A percentile compares a stretch with the other conserved stretches of the same genome.
Evolutionary conservation across 129 eudicot species (phyloP).

Genomic region (Flaveria trinervia): DNA sequence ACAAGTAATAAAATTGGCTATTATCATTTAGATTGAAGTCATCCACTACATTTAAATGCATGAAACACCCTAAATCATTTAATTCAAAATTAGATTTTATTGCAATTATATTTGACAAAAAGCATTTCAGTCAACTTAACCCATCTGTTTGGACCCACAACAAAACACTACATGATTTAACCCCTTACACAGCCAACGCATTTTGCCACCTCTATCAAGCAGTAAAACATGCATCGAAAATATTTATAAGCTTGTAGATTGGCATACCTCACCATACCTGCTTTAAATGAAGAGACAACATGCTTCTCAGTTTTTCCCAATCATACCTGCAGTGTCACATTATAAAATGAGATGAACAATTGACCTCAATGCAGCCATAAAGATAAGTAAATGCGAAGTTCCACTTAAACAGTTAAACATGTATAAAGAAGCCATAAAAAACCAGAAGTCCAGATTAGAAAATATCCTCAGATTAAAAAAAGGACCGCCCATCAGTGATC

Average conservation of each 20-base stretch:
- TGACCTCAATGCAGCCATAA: conserved; percentile 7
- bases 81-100: neutral
- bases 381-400: neutral
- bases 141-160: neutral
- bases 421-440: conserved; percentile 1
- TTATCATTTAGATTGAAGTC: neutral
- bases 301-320: conserved; percentile 74
- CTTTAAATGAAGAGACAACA: conserved; percentile 75
- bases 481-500: neutral
- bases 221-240: conserved; percentile 10
- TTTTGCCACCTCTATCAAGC: neutral
- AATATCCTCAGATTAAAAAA: neutral
- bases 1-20: neutral
- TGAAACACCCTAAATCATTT: neutral
- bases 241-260: conserved; percentile 9
- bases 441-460: neutral
- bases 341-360: neutral
- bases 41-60: neutral
- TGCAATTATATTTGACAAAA: neutral
- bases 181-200: neutral
- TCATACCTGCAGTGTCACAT: conserved; percentile 56
- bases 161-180: neutral
- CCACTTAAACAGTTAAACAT: conserved; percentile 11
- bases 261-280: conserved; percentile 82
- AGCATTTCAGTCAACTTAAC: neutral